Base-by-base conservation (phyloP, 179 eudicot species). In the Beta macrorhiza region DNA sequence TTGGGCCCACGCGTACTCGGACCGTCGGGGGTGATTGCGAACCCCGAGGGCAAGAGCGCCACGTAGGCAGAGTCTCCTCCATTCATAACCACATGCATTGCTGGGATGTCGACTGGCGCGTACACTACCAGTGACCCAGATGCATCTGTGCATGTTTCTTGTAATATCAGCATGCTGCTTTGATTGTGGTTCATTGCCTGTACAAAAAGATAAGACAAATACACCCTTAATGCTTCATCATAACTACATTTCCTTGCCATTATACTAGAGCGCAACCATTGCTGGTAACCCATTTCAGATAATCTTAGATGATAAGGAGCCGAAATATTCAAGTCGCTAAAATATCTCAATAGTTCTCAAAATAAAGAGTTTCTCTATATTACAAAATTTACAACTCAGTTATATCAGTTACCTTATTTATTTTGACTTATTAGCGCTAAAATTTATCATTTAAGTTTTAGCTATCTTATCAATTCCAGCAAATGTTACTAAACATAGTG, bases 1-100 rank as follows among this genome's bases (percentile, higher is more conserved):
- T 70, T 20, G 49, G 86, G 81, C 64, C 89, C 95, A 47, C 84
- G 87, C 3, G 82, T 73, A 8, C 88, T 90, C 0, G 92, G 87
- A 57, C 97, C 97, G 11, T 91, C 99, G 0, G 99, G 98, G 13
- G 90, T 87, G 20, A 96, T 91, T 0, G 95, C 90, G 42, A 96
- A 96, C 0, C 99, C 99, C 6, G 99, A 96, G 0, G 99, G 99
- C 6, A 96, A 86, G 29, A 96, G 91, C 5, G 98, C 98, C 84
- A 96, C 99, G 78, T 94, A 94, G 58, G 93, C 95, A 0, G 99
- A 92, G 81, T 96, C 99, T n/a, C 99, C 99, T 5, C 99, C 99
- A 79, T 94, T 94, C 98, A 96, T 96, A 76, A 94, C 99, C 57
- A 91, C 89, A 67, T 94, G 96, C 97, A 96, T 94, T 25, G 98